Evolutionary conservation across 78 protist genomes (phyloP).

Genomic region (Cavenderia fasciculata): DNA sequence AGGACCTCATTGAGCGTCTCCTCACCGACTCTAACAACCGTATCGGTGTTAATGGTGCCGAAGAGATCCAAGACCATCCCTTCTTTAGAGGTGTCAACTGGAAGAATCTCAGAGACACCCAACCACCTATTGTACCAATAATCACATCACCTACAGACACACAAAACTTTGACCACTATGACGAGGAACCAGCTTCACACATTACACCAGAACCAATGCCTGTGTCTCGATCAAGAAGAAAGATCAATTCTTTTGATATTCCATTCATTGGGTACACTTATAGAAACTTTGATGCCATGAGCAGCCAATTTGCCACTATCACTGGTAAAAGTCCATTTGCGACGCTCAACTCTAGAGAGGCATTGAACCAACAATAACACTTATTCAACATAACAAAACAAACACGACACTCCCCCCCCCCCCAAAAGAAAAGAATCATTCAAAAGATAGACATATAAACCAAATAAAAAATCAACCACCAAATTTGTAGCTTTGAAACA

Average conservation of each 20-base stretch:
- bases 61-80: slow-evolving; percentile 88
- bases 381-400: too few relatives aligned
- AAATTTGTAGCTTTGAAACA: too few relatives aligned
- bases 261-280: slow-evolving; percentile 81
- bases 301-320: slow-evolving; percentile 45
- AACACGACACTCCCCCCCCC: too few relatives aligned
- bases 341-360: too few relatives aligned
- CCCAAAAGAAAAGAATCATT: too few relatives aligned
- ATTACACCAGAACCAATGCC: slow-evolving; percentile 47
- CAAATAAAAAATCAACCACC: too few relatives aligned
- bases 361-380: too few relatives aligned
- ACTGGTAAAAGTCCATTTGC: slow-evolving; percentile 1
- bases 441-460: too few relatives aligned
- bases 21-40: slow-evolving; percentile 75
- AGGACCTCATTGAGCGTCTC: slow-evolving; percentile 82
- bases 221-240: slow-evolving; percentile 62
- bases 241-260: slow-evolving; percentile 76
- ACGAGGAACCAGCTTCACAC: slow-evolving; percentile 43
- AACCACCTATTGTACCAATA: slow-evolving; percentile 77
- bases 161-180: slow-evolving; percentile 74
- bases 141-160: slow-evolving; percentile 60
- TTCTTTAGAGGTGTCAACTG: slow-evolving; percentile 89
- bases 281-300: slow-evolving; percentile 74
- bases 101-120: slow-evolving; percentile 54
- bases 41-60: slow-evolving; percentile 80